These are phyloP conservation scores for Arachis monticola DNA, from an alignment of 331 rosid genomes.

Conservation along the genomic window DNA sequence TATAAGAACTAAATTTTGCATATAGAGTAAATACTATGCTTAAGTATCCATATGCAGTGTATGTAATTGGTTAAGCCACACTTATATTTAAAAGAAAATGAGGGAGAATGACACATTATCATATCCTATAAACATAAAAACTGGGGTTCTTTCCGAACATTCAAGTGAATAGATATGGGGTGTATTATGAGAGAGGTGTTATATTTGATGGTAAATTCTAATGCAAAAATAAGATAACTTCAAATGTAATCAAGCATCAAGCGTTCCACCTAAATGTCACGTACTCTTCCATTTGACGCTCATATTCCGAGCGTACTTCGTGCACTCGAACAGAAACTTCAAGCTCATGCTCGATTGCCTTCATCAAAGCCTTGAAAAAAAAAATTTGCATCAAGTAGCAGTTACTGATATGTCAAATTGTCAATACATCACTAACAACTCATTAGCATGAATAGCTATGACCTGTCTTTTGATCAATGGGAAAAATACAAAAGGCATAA, in stretches of 20 bases:
- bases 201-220: no score
- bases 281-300: conserved; percentile 84
- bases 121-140: conserved; percentile 12
- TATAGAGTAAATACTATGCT: conserved; percentile 15
- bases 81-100: conserved; percentile 14
- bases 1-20: conserved; percentile 21
- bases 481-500: conserved; percentile 21
- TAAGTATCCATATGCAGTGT: background rate
- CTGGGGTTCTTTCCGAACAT: background rate
- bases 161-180: background rate
- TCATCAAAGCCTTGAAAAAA: conserved; percentile 71
- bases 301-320: conserved; percentile 93
- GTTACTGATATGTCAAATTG: background rate
- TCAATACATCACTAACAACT: conserved; percentile 21
- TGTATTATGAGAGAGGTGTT: no score
- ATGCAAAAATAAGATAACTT: no score
- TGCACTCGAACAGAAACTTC: conserved; percentile 86
- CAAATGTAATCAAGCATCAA: conserved; percentile 21
- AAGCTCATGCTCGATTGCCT: conserved; percentile 83
- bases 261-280: conserved; percentile 34
- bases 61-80: conserved; percentile 20
- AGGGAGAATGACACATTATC: conserved; percentile 5
- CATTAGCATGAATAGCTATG: conserved; percentile 25
- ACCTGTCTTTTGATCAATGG: background rate
- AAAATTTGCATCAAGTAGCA: conserved; percentile 22